Evolutionary conservation across 805 yeast species (phyloP), one percentile per base, ranked within the genome.

Genomic region (Starmerella etchellsii): DNA sequence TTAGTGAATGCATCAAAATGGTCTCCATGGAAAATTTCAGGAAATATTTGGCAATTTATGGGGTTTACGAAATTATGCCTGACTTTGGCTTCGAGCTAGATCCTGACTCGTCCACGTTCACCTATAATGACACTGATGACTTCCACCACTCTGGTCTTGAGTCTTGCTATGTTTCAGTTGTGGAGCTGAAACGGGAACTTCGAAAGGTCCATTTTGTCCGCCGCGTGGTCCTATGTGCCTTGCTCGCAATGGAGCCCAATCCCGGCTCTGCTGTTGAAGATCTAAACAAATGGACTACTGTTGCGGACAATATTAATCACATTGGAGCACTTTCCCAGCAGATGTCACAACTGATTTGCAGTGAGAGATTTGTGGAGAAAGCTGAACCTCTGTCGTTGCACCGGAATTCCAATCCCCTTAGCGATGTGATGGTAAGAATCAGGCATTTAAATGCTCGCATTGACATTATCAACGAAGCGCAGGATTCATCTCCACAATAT

Each of bases 11-110:
- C 31, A 34, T 63, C 2, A 54, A 60, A 9, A 44, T 54, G 38
- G 45, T 55, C 4, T 67, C 61, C 19, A 19, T 10, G 9, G 14
- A 18, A 2, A 11, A 24, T 2, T 50, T 71, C 24, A 57, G 60
- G 30, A 62, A 65, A 42, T 71, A 65, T 44, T 62, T 69, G 46
- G 68, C 60, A 23, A 59, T 70, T 3, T 71, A 70, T 50, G 66
- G 59, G 13, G 49, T 70, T 6, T 52, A 58, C 0, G 28, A 56
- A 3, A 39, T 57, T 1, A 64, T 61, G 24, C 34, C 64, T 13
- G 54, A 55, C 15, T 36, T 42, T n/a, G 38, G 34, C n/a, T 50
- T 52, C 26, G 46, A 42, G 29, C 30, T 27, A 7, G 30, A 27
- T 7, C 6, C 16, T 15, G 21, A 15, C 9, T 8, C 7, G 6